Percentiles rank a stretch among this genome's conserved stretches.
These are phyloP conservation scores for Xylogone sp. DNA, from an alignment of 2,329 filamentous ascomycete species.

Conservation along the genomic window DNA sequence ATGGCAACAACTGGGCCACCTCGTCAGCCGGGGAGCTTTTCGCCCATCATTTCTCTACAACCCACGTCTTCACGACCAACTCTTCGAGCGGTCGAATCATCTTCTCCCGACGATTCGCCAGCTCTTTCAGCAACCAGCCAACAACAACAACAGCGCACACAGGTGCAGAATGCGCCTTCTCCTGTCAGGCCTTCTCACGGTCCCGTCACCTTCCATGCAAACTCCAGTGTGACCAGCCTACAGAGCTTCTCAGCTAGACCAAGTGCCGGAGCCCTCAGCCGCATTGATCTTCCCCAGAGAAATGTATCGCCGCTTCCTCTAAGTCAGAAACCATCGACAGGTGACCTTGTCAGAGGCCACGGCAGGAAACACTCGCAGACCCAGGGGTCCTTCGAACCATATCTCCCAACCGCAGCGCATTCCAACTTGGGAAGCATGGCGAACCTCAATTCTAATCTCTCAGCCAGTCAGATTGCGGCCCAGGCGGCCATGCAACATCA, in stretches of 20 bases:
- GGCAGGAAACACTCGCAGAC: conserved; percentile 66
- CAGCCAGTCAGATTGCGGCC: conserved; percentile 75
- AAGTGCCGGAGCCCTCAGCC: conserved; percentile 21
- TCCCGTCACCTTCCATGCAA: conserved; percentile 43
- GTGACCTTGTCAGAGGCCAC: conserved; percentile 38
- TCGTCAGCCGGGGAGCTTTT: conserved; percentile 28
- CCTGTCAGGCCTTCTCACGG: conserved; percentile 44
- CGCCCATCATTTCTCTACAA: conserved; percentile 28
- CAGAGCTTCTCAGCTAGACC: conserved; percentile 57
- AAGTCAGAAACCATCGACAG: conserved; percentile 30
- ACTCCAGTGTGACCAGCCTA: conserved; percentile 39
- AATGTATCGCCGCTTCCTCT: conserved; percentile 40
- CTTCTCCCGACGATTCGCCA: conserved; percentile 39
- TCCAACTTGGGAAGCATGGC: conserved; percentile 32
- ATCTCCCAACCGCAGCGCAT: conserved; percentile 53
- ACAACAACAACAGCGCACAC: conserved; percentile 4
- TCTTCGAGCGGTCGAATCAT: conserved; percentile 42
- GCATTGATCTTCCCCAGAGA: conserved; percentile 18
- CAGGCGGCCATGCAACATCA: conserved; percentile 70
- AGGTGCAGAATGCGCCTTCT: conserved; percentile 21
- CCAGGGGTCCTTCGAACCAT: conserved; percentile 74
- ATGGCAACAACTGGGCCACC: conserved; percentile 13
- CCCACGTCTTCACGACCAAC: conserved; percentile 30
- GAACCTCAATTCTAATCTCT: conserved; percentile 32
- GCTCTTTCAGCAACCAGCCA: conserved; percentile 37